phyloP scores from a whole-genome alignment of 208 protist genomes.

The Endotrypanum monterogeii region DNA sequence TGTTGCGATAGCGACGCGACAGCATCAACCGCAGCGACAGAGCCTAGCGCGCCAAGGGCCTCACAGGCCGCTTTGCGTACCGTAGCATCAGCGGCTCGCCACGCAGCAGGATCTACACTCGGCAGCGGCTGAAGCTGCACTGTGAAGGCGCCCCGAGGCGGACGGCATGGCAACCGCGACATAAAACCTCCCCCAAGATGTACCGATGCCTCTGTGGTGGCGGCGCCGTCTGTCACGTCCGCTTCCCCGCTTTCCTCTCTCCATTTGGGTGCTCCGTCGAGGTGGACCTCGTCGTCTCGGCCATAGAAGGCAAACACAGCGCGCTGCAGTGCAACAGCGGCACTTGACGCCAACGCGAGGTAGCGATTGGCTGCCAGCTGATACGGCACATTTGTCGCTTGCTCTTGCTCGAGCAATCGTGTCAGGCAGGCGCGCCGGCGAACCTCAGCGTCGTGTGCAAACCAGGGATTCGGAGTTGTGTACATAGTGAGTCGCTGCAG shows the following conservation, averaged over 20 bases:
- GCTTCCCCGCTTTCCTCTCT: background rate
- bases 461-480: slow-evolving; percentile 42
- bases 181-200: background rate
- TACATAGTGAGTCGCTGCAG: slow-evolving; percentile 8
- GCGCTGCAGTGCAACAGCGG: slow-evolving; percentile 35
- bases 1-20: background rate
- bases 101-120: slow-evolving; percentile 24
- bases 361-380: slow-evolving; percentile 31
- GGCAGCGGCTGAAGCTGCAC: slow-evolving; percentile 25
- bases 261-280: background rate
- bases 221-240: background rate
- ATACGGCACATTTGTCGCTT: slow-evolving; percentile 49
- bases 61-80: slow-evolving; percentile 16
- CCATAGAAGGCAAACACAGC: slow-evolving; percentile 27
- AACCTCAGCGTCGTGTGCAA: slow-evolving; percentile 29
- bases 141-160: slow-evolving; percentile 15
- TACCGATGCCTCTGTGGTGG: background rate
- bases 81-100: slow-evolving; percentile 15
- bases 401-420: slow-evolving; percentile 32
- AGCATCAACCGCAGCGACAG: background rate
- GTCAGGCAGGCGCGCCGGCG: slow-evolving; percentile 30
- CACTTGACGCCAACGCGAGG: slow-evolving; percentile 18
- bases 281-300: background rate
- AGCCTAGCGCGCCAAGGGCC: background rate
- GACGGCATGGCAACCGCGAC: background rate